Percentiles rank a stretch among this genome's conserved stretches.
Conservation (phyloP, 345 rosid genomes). For the Ceriops tagal region DNA sequence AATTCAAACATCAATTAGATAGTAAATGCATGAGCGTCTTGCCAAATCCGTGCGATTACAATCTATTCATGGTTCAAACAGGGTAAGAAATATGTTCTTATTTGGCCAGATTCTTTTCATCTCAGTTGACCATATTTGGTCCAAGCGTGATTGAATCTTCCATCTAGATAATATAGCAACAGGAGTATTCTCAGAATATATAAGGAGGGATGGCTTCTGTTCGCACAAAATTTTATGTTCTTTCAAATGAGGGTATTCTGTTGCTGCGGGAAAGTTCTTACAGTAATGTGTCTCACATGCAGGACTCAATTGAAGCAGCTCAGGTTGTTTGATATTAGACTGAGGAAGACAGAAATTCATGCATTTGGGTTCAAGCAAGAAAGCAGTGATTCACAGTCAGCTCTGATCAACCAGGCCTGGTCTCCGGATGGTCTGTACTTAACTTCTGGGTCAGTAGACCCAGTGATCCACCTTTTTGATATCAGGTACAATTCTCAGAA, state of each 20-base stretch:
- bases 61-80: slow-evolving; percentile 89
- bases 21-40: slow-evolving; percentile 94
- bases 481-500: slow-evolving; percentile 66
- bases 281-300: slow-evolving; percentile 17
- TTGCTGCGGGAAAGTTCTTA: background rate
- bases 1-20: slow-evolving; percentile 74
- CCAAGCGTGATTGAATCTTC: background rate
- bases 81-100: slow-evolving; percentile 51
- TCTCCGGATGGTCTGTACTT: slow-evolving; percentile 82
- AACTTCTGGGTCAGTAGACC: slow-evolving; percentile 92
- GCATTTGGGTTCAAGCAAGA: slow-evolving; percentile 94
- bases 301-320: slow-evolving; percentile 83
- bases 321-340: slow-evolving; percentile 67
- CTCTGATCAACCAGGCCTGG: slow-evolving; percentile 89
- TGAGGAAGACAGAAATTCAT: slow-evolving; percentile 76
- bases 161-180: too few relatives aligned
- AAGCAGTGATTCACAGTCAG: slow-evolving; percentile 89
- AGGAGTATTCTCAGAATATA: background rate
- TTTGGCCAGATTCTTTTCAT: background rate
- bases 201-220: background rate
- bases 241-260: background rate
- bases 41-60: slow-evolving; percentile 89
- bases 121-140: background rate
- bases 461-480: slow-evolving; percentile 81
- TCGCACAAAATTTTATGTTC: background rate